Evolutionary conservation across 2,329 filamentous ascomycete species (phyloP).

Genomic region (Colletotrichum chrysophilum): DNA sequence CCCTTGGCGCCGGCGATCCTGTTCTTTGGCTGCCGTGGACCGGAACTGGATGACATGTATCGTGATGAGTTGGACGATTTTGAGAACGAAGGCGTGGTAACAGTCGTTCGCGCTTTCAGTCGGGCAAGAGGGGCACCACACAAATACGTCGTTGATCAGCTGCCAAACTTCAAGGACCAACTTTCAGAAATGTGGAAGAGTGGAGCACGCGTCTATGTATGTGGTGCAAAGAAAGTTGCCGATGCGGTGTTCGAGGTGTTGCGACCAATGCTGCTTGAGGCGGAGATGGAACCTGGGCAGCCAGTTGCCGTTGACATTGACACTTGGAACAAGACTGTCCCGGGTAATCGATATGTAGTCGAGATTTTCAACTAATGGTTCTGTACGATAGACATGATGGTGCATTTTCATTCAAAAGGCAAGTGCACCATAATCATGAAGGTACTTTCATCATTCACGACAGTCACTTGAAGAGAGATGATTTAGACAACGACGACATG

Average conservation of each 20-base stretch:
- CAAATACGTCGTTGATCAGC: slow-evolving; percentile 22
- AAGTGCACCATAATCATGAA: background rate
- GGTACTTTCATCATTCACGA: background rate
- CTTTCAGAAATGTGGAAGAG: slow-evolving; percentile 34
- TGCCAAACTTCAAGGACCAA: background rate
- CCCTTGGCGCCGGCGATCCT: slow-evolving; percentile 65
- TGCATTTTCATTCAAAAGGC: too few species aligned
- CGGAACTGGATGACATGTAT: slow-evolving; percentile 65
- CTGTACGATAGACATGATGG: too few species aligned
- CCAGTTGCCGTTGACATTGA: background rate
- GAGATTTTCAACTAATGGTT: background rate
- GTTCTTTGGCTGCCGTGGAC: slow-evolving; percentile 67
- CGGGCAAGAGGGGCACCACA: slow-evolving; percentile 32
- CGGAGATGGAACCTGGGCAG: background rate
- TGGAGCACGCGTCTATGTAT: slow-evolving; percentile 66
- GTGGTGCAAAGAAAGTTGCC: slow-evolving; percentile 60
- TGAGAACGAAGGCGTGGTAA: slow-evolving; percentile 64
- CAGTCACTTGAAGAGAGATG: background rate
- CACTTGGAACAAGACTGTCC: background rate
- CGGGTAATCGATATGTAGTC: background rate
- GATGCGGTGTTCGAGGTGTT: background rate
- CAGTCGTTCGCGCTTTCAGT: slow-evolving; percentile 65
- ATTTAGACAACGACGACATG: background rate
- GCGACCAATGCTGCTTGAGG: background rate
- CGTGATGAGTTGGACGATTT: slow-evolving; percentile 62